Evolutionary conservation across 805 yeast genomes (phyloP).

Genomic region (Cyberlindnera suaveolens): DNA sequence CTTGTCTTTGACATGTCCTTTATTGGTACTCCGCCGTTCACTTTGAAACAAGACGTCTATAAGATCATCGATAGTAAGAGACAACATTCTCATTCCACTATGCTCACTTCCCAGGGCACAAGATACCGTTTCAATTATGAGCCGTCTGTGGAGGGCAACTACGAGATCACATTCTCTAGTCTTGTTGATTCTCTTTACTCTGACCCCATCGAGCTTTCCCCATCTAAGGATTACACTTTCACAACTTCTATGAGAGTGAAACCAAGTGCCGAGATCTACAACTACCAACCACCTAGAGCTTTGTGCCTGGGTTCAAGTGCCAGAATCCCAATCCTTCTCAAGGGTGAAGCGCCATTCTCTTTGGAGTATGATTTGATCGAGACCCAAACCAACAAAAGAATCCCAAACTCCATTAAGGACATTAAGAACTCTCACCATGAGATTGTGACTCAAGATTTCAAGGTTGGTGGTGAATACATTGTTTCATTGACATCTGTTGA

Average conservation of each 20-base stretch:
- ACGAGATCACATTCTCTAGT: constrained; percentile 61
- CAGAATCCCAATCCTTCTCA: constrained; percentile 49
- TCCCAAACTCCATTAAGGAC: constrained; percentile 35
- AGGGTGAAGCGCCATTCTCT: constrained; percentile 77
- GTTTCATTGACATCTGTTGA: constrained; percentile 56
- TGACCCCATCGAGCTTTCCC: constrained; percentile 30
- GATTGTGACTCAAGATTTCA: constrained; percentile 50
- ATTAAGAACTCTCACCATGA: constrained; percentile 31
- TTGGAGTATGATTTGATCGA: constrained; percentile 65
- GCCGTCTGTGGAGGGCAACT: constrained; percentile 79
- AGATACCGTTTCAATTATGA: constrained; percentile 57
- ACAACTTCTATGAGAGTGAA: constrained; percentile 66
- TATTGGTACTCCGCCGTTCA: constrained; percentile 80
- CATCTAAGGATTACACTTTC: constrained; percentile 43
- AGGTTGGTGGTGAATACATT: constrained; percentile 67
- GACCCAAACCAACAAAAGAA: constrained; percentile 41
- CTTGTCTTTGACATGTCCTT: constrained; percentile 62
- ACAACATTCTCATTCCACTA: constrained; percentile 30
- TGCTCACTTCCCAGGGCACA: constrained; percentile 33
- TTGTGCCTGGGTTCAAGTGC: constrained; percentile 44
- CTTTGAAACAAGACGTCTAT: constrained; percentile 55
- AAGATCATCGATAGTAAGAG: constrained; percentile 35
- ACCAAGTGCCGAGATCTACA: constrained; percentile 41
- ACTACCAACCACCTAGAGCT: constrained; percentile 9
- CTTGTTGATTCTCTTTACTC: constrained; percentile 61